A percentile compares a stretch with the other conserved stretches of the same genome.
These are phyloP conservation scores for Acer yangbiense DNA, from an alignment of 345 rosid genomes.

Conservation along the genomic window DNA sequence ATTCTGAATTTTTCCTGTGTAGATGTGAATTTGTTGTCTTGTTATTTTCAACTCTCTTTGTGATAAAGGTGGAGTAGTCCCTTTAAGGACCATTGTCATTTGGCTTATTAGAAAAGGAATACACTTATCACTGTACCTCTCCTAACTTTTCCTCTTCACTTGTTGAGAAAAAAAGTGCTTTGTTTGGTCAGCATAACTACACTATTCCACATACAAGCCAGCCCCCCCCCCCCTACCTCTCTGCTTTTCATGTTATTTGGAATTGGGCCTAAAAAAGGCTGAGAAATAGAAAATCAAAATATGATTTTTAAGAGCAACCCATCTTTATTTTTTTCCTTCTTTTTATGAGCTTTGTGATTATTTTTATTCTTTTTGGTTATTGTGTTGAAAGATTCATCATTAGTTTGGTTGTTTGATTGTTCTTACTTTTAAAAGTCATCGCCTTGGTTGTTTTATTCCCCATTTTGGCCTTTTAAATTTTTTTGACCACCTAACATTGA, in stretches of 20 bases:
- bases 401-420: slow-evolving; percentile 27
- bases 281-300: slow-evolving; percentile 16
- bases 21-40: slow-evolving; percentile 52
- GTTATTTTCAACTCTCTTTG: slow-evolving; percentile 51
- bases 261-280: slow-evolving; percentile 24
- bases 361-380: slow-evolving; percentile 15
- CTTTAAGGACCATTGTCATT: slow-evolving; percentile 65
- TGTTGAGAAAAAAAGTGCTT: slow-evolving; percentile 49
- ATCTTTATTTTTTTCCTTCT: slow-evolving; percentile 29
- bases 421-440: slow-evolving; percentile 39
- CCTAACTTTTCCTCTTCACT: slow-evolving; percentile 31
- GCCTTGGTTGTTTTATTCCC: slow-evolving; percentile 26
- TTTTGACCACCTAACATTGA: slow-evolving; percentile 38
- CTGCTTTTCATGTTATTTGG: slow-evolving; percentile 47
- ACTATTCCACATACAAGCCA: slow-evolving; percentile 21
- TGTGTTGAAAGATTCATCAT: slow-evolving; percentile 36
- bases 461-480: slow-evolving; percentile 20
- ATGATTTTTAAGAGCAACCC: slow-evolving; percentile 15
- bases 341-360: slow-evolving; percentile 32
- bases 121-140: slow-evolving; percentile 18
- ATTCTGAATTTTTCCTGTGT: slow-evolving; percentile 40
- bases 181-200: slow-evolving; percentile 58
- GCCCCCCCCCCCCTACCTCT: slow-evolving; percentile 11
- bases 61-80: slow-evolving; percentile 58
- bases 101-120: slow-evolving; percentile 49